Conservation (phyloP, 2,329 filamentous ascomycete species). For the Aureobasidium sp. region DNA sequence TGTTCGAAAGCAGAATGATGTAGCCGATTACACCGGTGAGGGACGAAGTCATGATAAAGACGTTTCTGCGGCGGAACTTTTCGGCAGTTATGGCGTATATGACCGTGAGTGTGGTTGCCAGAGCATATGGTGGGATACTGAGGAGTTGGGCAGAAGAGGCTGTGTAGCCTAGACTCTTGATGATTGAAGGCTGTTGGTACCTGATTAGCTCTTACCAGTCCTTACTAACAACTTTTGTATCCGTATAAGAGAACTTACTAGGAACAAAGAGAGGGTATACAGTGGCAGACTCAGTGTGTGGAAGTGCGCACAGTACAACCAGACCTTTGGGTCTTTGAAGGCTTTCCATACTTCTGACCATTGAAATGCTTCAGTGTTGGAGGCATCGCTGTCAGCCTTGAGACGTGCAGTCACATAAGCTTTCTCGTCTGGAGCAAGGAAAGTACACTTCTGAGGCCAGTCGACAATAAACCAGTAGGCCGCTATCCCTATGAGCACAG, state of each 20-base stretch:
- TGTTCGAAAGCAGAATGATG: slow-evolving; percentile 29
- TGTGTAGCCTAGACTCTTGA: slow-evolving; percentile 55
- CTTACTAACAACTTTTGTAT: not conserved
- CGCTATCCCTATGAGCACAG: slow-evolving; percentile 46
- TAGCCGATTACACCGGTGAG: slow-evolving; percentile 32
- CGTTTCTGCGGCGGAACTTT: slow-evolving; percentile 48
- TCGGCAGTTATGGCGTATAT: slow-evolving; percentile 55
- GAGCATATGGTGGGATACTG: slow-evolving; percentile 32
- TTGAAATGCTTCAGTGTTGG: slow-evolving; percentile 58
- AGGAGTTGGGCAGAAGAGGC: slow-evolving; percentile 41
- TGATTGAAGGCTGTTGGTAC: slow-evolving; percentile 49
- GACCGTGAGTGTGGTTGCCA: slow-evolving; percentile 51
- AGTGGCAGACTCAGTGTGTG: slow-evolving; percentile 62
- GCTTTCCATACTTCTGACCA: slow-evolving; percentile 61
- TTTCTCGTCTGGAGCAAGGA: slow-evolving; percentile 53
- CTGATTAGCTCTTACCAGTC: not conserved
- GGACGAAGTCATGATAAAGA: slow-evolving; percentile 51
- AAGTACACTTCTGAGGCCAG: slow-evolving; percentile 46
- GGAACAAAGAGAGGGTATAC: slow-evolving; percentile 40
- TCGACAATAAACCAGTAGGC: slow-evolving; percentile 51
- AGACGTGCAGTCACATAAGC: slow-evolving; percentile 56
- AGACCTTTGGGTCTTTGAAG: slow-evolving; percentile 61
- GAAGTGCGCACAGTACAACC: slow-evolving; percentile 64
- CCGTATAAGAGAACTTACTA: slow-evolving; percentile 30
- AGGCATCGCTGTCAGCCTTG: slow-evolving; percentile 62